These are phyloP conservation scores for Parastagonospora avenae DNA, from an alignment of 2,329 filamentous ascomycete species.

Conservation along the genomic window DNA sequence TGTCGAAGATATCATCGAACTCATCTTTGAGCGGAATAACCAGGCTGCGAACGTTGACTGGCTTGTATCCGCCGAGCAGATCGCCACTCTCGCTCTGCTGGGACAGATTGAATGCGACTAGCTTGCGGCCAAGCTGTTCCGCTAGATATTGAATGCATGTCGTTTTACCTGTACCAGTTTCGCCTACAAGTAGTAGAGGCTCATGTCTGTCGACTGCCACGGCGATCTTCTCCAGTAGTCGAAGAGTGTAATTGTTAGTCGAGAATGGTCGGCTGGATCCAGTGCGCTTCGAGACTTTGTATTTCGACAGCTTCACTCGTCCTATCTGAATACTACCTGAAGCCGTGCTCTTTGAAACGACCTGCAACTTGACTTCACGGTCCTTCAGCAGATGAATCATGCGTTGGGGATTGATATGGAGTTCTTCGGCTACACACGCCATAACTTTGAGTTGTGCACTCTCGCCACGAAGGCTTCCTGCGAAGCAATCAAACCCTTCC, in stretches of 20 bases:
- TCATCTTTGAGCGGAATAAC: conserved; percentile 91
- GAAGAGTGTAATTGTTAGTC: conserved; percentile 81
- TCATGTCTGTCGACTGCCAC: conserved; percentile 83
- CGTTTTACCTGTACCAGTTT: conserved; percentile 98
- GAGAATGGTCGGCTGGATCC: conserved; percentile 69
- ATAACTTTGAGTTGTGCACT: conserved; percentile 66
- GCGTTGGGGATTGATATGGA: conserved; percentile 83
- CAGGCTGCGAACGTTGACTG: conserved; percentile 85
- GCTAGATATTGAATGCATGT: conserved; percentile 94
- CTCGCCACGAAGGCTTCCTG: conserved; percentile 74
- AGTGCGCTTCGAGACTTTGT: conserved; percentile 47
- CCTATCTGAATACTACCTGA: conserved; percentile 41
- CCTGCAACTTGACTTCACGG: conserved; percentile 69
- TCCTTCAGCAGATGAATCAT: conserved; percentile 76
- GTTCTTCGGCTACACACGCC: conserved; percentile 77
- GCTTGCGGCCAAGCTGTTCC: conserved; percentile 78
- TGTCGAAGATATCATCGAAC: conserved; percentile 86
- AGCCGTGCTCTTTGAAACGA: conserved; percentile 32
- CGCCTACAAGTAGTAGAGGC: conserved; percentile 91
- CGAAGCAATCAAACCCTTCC: conserved; percentile 92
- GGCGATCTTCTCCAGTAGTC: conserved; percentile 85
- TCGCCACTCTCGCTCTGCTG: conserved; percentile 99
- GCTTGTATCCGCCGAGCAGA: conserved; percentile 93
- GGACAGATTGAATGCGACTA: conserved; percentile 93
- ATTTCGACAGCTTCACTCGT: conserved; percentile 54